phyloP scores from a whole-genome alignment of 1,284 basidiomycete species.

The Cryptococcus sp. region DNA sequence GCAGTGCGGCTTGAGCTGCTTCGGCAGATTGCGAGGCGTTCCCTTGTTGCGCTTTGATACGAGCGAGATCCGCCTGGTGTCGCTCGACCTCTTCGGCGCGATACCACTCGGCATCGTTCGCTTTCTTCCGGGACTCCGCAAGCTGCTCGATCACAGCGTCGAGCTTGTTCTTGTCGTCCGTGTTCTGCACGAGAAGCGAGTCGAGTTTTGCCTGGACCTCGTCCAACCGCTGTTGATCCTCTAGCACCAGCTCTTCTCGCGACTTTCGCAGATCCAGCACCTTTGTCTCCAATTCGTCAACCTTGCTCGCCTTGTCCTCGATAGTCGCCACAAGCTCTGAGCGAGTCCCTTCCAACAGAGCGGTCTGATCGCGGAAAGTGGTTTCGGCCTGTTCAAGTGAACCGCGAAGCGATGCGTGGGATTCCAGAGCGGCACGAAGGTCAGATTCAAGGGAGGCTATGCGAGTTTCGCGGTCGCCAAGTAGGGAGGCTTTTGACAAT shows the following conservation, averaged over 20 bases:
- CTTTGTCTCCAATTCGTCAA: conserved; percentile 39
- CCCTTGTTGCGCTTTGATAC: conserved; percentile 11
- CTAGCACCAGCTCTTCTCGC: conserved; percentile 38
- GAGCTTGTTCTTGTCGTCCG: conserved; percentile 5
- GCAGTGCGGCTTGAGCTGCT: neutral
- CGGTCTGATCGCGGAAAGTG: conserved; percentile 26
- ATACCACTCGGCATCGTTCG: neutral
- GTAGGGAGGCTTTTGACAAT: no score
- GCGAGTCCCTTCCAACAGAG: conserved; percentile 35
- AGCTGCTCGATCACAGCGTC: conserved; percentile 7
- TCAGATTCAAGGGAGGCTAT: conserved; percentile 11
- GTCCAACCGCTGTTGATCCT: conserved; percentile 31
- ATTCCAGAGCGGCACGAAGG: conserved; percentile 5
- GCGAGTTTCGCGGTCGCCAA: conserved; percentile 7
- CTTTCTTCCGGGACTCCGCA: conserved; percentile 1
- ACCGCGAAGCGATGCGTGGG: conserved; percentile 10
- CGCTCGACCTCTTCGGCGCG: conserved; percentile 1
- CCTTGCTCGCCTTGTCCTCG: conserved; percentile 29
- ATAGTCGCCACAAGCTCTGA: conserved; percentile 31
- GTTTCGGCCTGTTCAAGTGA: conserved; percentile 12
- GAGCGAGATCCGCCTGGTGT: conserved; percentile 10
- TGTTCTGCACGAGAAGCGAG: conserved; percentile 9
- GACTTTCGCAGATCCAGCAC: conserved; percentile 42
- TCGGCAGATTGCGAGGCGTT: neutral
- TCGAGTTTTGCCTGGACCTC: conserved; percentile 19